phyloP scores from a whole-genome alignment of 768 basidiomycete species.

The Cubamyces sp. region DNA sequence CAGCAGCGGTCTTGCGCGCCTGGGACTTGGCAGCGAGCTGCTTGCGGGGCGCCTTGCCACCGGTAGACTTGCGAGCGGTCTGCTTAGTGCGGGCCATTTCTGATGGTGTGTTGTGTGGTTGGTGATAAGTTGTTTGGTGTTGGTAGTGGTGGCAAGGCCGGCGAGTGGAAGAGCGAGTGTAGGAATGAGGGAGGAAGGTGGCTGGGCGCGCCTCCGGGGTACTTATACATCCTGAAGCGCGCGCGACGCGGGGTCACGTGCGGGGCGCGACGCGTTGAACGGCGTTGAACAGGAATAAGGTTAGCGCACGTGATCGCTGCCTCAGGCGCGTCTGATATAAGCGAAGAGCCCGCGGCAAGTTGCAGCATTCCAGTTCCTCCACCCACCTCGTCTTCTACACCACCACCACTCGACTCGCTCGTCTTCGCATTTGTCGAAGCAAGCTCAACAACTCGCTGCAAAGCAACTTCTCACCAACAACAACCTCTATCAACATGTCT shows the following conservation, averaged over 20 bases:
- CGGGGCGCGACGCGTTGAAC: conserved; percentile 27
- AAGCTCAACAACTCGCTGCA: conserved; percentile 7
- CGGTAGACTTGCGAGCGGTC: conserved; percentile 78
- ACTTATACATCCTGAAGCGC: conserved; percentile 31
- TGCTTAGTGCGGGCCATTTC: conserved; percentile 77
- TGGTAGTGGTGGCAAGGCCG: background rate
- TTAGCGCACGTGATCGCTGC: conserved; percentile 18
- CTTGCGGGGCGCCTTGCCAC: conserved; percentile 77
- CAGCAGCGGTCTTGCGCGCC: conserved; percentile 63
- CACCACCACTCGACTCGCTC: conserved; percentile 4
- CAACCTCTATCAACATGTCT: conserved; percentile 55
- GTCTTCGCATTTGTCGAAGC: conserved; percentile 11
- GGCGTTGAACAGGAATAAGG: conserved; percentile 33
- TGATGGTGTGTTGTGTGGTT: conserved; percentile 8
- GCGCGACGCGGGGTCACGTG: conserved; percentile 30
- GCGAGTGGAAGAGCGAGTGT: conserved; percentile 12
- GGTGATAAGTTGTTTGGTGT: background rate
- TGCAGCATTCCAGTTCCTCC: conserved; percentile 10
- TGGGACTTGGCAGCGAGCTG: conserved; percentile 68
- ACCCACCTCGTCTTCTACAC: conserved; percentile 8
- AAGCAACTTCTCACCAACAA: conserved; percentile 7
- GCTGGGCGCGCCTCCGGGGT: background rate
- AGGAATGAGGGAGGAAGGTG: background rate
- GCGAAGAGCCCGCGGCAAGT: background rate
- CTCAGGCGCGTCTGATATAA: conserved; percentile 33